Evolutionary conservation across 768 basidiomycete genomes (phyloP).

Genomic region (Agrocybe praecox): DNA sequence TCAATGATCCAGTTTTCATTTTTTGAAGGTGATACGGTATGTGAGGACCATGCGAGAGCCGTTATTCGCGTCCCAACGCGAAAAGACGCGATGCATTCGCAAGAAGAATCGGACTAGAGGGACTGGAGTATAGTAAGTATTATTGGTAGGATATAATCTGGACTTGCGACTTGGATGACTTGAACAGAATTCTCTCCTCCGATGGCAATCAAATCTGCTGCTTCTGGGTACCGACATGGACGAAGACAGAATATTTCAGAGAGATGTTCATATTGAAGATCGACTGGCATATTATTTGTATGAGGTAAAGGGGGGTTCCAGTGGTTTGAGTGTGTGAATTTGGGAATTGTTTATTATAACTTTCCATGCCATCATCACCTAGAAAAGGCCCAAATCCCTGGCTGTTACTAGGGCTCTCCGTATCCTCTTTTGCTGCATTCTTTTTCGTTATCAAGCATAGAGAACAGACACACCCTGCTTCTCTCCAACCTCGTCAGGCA

Average conservation of each 20-base stretch:
- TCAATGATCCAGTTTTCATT: slow-evolving; percentile 73
- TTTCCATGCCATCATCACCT: slow-evolving; percentile 20
- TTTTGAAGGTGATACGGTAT: slow-evolving; percentile 63
- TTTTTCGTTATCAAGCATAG: slow-evolving; percentile 55
- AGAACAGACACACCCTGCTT: slow-evolving; percentile 61
- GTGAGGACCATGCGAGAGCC: slow-evolving; percentile 78
- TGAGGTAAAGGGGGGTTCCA: no score
- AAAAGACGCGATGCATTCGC: slow-evolving; percentile 65
- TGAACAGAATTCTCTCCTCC: slow-evolving; percentile 76
- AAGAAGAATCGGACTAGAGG: slow-evolving; percentile 45
- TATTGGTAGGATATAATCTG: slow-evolving; percentile 5
- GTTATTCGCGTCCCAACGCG: slow-evolving; percentile 72
- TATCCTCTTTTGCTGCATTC: slow-evolving; percentile 61
- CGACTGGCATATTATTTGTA: slow-evolving; percentile 44
- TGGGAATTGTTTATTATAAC: slow-evolving; percentile 3
- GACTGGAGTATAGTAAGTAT: slow-evolving; percentile 8
- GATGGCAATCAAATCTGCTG: slow-evolving; percentile 68
- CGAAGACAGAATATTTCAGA: slow-evolving; percentile 64
- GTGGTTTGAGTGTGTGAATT: not conserved
- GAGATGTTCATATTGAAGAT: slow-evolving; percentile 60
- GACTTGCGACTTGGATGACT: slow-evolving; percentile 63
- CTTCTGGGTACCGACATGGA: slow-evolving; percentile 66
- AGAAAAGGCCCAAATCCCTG: slow-evolving; percentile 62
- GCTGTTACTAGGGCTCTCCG: slow-evolving; percentile 57
- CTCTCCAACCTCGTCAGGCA: slow-evolving; percentile 57